Base-by-base conservation (phyloP, 1,284 basidiomycete genomes). In the Ustilago lituana region DNA sequence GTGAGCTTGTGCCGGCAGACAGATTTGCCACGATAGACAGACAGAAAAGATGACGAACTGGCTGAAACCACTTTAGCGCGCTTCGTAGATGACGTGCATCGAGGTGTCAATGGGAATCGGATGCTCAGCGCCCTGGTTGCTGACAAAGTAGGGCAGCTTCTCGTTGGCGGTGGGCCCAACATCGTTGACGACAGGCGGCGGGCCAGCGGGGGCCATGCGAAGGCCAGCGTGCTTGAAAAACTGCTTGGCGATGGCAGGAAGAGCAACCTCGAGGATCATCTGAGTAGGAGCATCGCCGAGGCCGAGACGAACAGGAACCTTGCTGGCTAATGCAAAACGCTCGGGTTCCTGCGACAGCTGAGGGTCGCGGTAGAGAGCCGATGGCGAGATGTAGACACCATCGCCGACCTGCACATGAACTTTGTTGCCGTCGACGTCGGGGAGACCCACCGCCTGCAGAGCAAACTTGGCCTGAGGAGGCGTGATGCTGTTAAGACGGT, bases 91-190 rank as follows among this genome's bases (percentile, higher is more conserved):
- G 54, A 72, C 43, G 49, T 68, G 60, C 60, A 72, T 63, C 32
- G 64, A 43, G 6, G 69, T 72, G 43, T 67, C 37, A 40, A 68
- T 60, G 12, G 69, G 69, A 22, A 72, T 48, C 17, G 69, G 69
- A 22, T 57, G 52, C 31, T 68, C 69, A 14, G 39, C 33, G 12
- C 69, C 64, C 12, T 53, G 36, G 43, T 60, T 61, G 46, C 59
- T 52, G 14, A 72, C 19, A 19, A 63, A 72, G 57, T 54, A 68
- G 22, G 59, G 55, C 31, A 68, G 41, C 48, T 59, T 58, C 38
- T 67, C 52, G 45, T 56, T 36, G 33, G 46, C 26, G 8, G 17
- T 54, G 1, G 69, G 69, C 5, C 60, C 60, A 8, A 35, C 48
- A 35, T 72, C 64, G 35, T 29, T 53, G 48, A 72, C 64, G 6